Base-by-base conservation (phyloP, 1,139 yeast species). In the Blastobotrys proliferans region DNA sequence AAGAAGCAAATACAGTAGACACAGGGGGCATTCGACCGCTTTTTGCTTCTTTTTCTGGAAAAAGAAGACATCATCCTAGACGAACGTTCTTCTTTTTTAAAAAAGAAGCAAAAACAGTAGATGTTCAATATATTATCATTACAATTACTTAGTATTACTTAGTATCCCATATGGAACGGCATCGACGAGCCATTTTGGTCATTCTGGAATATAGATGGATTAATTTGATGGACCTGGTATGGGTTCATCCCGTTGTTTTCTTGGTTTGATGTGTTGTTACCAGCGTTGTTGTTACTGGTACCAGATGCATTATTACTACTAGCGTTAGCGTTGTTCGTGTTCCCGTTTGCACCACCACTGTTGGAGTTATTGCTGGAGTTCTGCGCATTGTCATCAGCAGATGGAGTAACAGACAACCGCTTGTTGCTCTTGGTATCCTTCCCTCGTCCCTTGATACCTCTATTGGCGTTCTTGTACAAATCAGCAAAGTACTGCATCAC, bases 381-480 rank as follows among this genome's bases (percentile, higher is more conserved):
- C n/a, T n/a, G n/a, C n/a, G n/a, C n/a, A n/a, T n/a, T n/a, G n/a
- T n/a, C n/a, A n/a, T n/a, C n/a, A n/a, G n/a, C n/a, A n/a, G n/a
- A n/a, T n/a, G n/a, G n/a, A n/a, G n/a, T n/a, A 35, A 30, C 20
- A n/a, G n/a, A n/a, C n/a, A n/a, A n/a, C n/a, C n/a, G 21, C 39
- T 42, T 28, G 26, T 45, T 19, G 30, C 54, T 51, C 42, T 53
- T 54, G 28, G 54, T 55, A 34, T 77, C 72, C 58, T 77, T 83
- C 2, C 96, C 96, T 52, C 97, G 75, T 22, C 97, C 97, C 55
- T 85, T 79, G 49, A 88, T 88, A 19, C 97, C 97, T 57, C 88
- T 78, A 58, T 88, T 88, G 36, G 94, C 79, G 62, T 88, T 86
- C 62, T 85, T 86, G 67, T 88, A 88, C 48, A 88, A 69, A 31